Evolutionary conservation across 2,329 filamentous ascomycete genomes (phyloP), one percentile per base, ranked within the genome.

Genomic region (Aspergillus flavus): DNA sequence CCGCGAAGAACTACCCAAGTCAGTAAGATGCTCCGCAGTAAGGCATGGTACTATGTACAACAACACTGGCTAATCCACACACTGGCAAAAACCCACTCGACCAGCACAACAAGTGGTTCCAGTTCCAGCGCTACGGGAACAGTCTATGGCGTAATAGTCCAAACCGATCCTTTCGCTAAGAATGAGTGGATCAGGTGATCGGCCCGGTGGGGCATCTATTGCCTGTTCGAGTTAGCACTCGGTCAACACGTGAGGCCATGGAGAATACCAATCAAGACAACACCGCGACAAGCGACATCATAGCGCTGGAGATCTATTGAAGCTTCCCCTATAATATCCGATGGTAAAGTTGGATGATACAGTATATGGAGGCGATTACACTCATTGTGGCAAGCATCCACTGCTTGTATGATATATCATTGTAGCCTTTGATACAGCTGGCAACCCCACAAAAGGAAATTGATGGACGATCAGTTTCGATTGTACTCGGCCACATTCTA

Each of bases 111-210:
- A 45, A 23, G 23, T 50, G 46, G 46, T 50, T 30, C 46, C 46
- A 50, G 26, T 50, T 32, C 46, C 46, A 50, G 26, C 26, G 14
- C 46, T n/a, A 19, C 26, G 23, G 43, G 48, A 57, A 46, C 58
- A 60, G 34, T 32, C 28, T 39, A 59, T 39, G 32, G 39, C 14
- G 28, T 57, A 23, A 59, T 46, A 46, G 43, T 46, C n/a, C 43
- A 14, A 30, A 30, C 16, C 6, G 23, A 52, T 52, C 48, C 28
- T 48, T 32, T 52, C 48, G 48, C 48, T n/a, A 28, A 1, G 7
- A 14, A 10, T 19, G 12, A 16, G 26, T 19, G 26, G 48, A 52
- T 52, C 48, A 52, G 48, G 48, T 52, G 48, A 52, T 52, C 48
- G 26, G 26, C 26, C 26, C 6, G 16, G 19, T 52, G 28, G 48